phyloP scores from a whole-genome alignment of 257 asterid species.

The Solanum neorickii region DNA sequence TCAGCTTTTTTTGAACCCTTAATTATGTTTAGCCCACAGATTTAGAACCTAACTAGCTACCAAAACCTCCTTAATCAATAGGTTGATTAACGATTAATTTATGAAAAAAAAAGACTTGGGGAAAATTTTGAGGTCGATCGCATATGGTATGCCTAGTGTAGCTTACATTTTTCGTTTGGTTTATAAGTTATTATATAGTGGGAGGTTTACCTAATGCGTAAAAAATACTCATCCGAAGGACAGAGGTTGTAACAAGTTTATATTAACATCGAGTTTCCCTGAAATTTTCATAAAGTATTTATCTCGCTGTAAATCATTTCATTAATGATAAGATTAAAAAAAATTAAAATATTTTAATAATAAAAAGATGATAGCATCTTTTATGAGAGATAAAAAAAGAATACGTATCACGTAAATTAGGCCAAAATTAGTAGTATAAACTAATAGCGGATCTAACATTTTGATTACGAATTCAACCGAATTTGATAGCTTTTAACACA shows the following conservation, averaged over 20 bases:
- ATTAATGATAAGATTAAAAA: neutral
- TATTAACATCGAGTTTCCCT: too few relatives aligned
- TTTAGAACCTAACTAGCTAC: neutral
- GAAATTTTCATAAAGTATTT: fast-evolving
- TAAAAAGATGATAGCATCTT: neutral
- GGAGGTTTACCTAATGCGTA: fast-evolving
- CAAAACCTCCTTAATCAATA: neutral
- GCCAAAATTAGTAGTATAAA: neutral
- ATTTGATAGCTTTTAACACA: too few relatives aligned
- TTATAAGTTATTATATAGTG: neutral
- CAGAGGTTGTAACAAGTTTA: fast-evolving
- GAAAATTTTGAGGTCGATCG: too few relatives aligned
- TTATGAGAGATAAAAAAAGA: neutral
- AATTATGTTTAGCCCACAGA: slow-evolving; percentile 1
- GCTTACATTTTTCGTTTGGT: neutral
- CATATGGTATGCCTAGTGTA: neutral
- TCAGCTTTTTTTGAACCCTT: neutral
- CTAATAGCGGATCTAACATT: neutral
- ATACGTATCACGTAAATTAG: neutral
- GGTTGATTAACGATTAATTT: neutral
- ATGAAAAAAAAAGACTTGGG: neutral
- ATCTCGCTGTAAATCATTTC: neutral
- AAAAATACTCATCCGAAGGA: too few relatives aligned
- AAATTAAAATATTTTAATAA: neutral
- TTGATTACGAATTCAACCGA: neutral